Evolutionary conservation across 345 rosid species (phyloP).

Genomic region (Moringa oleifera): DNA sequence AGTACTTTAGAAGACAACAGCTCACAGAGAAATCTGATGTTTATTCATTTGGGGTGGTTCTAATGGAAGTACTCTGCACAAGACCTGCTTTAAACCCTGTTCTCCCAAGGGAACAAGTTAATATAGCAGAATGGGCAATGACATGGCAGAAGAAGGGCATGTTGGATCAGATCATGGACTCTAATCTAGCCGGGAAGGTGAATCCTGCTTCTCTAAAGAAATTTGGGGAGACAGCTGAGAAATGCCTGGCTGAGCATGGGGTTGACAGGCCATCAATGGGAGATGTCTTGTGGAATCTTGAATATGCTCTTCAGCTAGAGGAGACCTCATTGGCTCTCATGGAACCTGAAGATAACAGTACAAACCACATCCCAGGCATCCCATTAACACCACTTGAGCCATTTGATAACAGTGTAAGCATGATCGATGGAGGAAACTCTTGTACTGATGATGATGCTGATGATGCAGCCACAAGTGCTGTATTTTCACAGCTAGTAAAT

Average conservation of each 20-base stretch:
- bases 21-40: slow-evolving; percentile 96
- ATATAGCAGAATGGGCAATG: slow-evolving; percentile 99
- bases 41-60: slow-evolving; percentile 94
- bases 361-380: slow-evolving; percentile 86
- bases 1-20: slow-evolving; percentile 96
- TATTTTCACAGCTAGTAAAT: slow-evolving; percentile 95
- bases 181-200: slow-evolving; percentile 76
- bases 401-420: slow-evolving; percentile 82
- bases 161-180: slow-evolving; percentile 95
- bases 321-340: slow-evolving; percentile 79
- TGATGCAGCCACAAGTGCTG: slow-evolving; percentile 87
- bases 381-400: slow-evolving; percentile 80
- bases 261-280: slow-evolving; percentile 98
- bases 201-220: slow-evolving; percentile 89
- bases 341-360: slow-evolving; percentile 97
- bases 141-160: slow-evolving; percentile 92
- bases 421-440: slow-evolving; percentile 55
- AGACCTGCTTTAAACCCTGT: slow-evolving; percentile 97
- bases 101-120: slow-evolving; percentile 94
- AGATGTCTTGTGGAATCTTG: slow-evolving; percentile 96
- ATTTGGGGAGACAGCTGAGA: slow-evolving; percentile 96
- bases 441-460: slow-evolving; percentile 72
- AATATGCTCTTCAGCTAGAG: slow-evolving; percentile 90
- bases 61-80: slow-evolving; percentile 95
- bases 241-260: slow-evolving; percentile 90